Evolutionary conservation across 805 yeast species (phyloP), one percentile per base, ranked within the genome.

Genomic region (Kregervanrija fluxuum): DNA sequence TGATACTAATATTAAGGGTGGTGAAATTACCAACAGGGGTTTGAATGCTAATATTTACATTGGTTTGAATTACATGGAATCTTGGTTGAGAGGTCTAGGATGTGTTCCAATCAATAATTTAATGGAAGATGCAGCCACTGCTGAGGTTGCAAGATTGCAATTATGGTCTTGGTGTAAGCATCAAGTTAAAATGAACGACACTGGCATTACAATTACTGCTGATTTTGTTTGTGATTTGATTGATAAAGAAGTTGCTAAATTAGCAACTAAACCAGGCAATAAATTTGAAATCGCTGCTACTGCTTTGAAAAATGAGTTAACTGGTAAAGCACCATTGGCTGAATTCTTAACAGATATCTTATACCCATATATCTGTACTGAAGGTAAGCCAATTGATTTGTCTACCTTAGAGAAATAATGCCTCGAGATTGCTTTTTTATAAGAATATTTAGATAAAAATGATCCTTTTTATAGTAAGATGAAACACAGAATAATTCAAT

Each of bases 121-220:
- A 64, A 85, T 85, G 95, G 95, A 85, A 66, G 95, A 85, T 64
- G 95, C 95, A 30, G 93, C 93, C 32, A 85, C 95, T 41, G 91
- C 93, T 35, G 95, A 85, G 66, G 95, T 85, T 35, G 81, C 90
- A 33, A 76, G 93, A 68, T 75, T 88, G 49, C 91, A 84, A 66
- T 70, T 85, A 54, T 81, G 81, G 73, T 88, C 86, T 61, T 85
- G 95, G 95, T 85, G 80, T 42, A 82, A 79, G 47, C 90, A 85
- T 61, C 77, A 78, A 38, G 83, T 79, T 38, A 66, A 60, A 45
- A 60, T 76, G 48, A 72, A 77, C 44, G 86, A 82, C 55, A 71
- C 79, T 22, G 80, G 80, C 40, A 73, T 69, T 43, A 66, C 56
- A 28, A 72, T 84, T 33, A 80, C 85, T 45, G 75, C 84, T 43